Evolutionary conservation across 257 asterid species (phyloP).

Genomic region (Solanum clarkiae): DNA sequence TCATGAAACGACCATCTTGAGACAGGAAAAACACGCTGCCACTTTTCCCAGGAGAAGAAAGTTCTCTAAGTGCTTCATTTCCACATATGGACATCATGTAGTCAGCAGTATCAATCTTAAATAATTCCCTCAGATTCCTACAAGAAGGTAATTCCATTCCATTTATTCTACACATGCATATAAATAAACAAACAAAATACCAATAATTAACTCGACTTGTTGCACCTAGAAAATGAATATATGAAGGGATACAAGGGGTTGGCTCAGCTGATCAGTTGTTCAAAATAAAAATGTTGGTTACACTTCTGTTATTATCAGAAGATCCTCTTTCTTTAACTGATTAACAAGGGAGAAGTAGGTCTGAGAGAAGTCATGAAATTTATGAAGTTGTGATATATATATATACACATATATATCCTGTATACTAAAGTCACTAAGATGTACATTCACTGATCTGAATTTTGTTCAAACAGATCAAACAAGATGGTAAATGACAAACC

Average conservation of each 20-base stretch:
- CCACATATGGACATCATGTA: slow-evolving; percentile 98
- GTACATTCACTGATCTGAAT: neutral
- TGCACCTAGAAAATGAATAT: neutral
- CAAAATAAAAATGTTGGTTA: neutral
- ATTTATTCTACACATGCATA: neutral
- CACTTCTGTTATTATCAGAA: neutral
- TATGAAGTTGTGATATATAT: neutral
- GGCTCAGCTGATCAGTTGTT: neutral
- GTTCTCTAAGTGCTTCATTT: slow-evolving; percentile 86
- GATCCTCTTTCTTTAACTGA: neutral
- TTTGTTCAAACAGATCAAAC: neutral
- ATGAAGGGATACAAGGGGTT: neutral
- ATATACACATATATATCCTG: neutral
- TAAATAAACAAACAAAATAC: neutral
- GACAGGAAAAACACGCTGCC: slow-evolving; percentile 93
- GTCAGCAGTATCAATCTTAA: slow-evolving; percentile 90
- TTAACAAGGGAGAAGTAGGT: neutral
- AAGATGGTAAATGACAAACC: slow-evolving; percentile 25
- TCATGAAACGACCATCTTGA: slow-evolving; percentile 95
- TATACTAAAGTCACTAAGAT: neutral
- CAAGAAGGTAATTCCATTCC: neutral
- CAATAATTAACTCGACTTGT: neutral
- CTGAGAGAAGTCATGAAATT: neutral
- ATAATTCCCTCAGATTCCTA: slow-evolving; percentile 91
- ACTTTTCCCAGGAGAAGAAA: slow-evolving; percentile 99